Base-by-base conservation (phyloP, 192 early-diverging fungal species). In the Umbelopsis ramanniana region DNA sequence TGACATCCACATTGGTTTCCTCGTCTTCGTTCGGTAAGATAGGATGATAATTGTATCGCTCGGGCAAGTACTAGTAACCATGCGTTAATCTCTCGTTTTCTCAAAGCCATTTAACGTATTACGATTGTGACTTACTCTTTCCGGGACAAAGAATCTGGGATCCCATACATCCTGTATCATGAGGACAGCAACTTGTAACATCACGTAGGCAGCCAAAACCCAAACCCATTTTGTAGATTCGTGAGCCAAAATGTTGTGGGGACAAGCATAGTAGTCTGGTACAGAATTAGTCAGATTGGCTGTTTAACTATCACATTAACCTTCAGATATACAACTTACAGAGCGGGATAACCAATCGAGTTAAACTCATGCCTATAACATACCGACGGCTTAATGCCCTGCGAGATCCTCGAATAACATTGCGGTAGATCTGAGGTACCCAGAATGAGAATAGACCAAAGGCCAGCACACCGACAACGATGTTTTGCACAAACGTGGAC, bases 391-490 rank as follows among this genome's bases (percentile, higher is more conserved):
- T 86, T 29, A 92, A 71, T 0, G 86, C 86, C 21, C 84, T 77
- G 70, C 86, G 78, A 15, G 90, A 85, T 24, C 91, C 90, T 43
- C 90, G 84, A 21, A 74, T 79, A 21, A 89, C 83, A 63, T 93
- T 93, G 74, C 90, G 84, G 29, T 85, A 76, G 52, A 93, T 92
- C 67, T 95, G 93, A n/a, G 93, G 93, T 14, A 93, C 76, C 93
- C 93, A 95, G 79, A 89, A 91, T 3, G 91, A 93, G 77, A 84
- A 90, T 37, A 88, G 68, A 2, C 70, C 60, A 14, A 87, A 70
- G 10, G 86, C 78, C 33, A 84, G 63, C 52, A 83, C 47, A 6
- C 66, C 66, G 35, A 88, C 74, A 72, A 83, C 74, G 38, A 84
- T 35, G 66, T 85, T 75, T 67, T 83, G 82, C 11, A 87, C 69